These are phyloP conservation scores for Penicillium aurantiogriseum DNA, from an alignment of 2,329 filamentous ascomycete genomes.

Conservation along the genomic window DNA sequence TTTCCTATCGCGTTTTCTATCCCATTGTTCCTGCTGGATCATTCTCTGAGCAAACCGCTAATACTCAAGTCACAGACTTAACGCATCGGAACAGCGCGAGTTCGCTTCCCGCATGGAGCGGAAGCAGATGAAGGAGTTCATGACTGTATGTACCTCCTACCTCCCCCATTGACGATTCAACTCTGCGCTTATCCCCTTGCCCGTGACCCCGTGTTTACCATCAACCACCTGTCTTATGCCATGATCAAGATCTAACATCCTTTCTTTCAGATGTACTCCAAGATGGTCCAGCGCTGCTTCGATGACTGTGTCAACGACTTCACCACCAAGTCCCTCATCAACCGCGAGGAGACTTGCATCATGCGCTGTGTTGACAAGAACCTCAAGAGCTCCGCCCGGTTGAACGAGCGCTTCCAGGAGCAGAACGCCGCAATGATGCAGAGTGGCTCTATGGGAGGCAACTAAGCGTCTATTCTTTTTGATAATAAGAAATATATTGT, in stretches of 20 bases:
- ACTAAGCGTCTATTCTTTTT: slow-evolving; percentile 8
- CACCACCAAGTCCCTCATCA: slow-evolving; percentile 89
- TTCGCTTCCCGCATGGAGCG: slow-evolving; percentile 93
- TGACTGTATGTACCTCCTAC: slow-evolving; percentile 67
- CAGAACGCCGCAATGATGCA: slow-evolving; percentile 68
- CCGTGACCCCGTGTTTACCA: neutral
- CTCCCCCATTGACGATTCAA: neutral
- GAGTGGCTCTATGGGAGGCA: slow-evolving; percentile 51
- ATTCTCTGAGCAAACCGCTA: slow-evolving; percentile 10
- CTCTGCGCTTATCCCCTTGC: neutral
- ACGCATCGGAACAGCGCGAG: slow-evolving; percentile 79
- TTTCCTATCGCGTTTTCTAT: neutral
- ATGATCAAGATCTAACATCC: slow-evolving; percentile 15
- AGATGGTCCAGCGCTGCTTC: slow-evolving; percentile 70
- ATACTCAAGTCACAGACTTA: slow-evolving; percentile 56
- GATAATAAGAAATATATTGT: neutral
- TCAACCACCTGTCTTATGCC: neutral
- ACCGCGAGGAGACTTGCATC: slow-evolving; percentile 86
- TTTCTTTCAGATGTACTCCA: slow-evolving; percentile 61
- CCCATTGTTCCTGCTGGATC: neutral
- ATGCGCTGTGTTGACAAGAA: slow-evolving; percentile 95
- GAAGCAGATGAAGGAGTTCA: slow-evolving; percentile 99
- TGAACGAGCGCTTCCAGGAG: slow-evolving; percentile 86
- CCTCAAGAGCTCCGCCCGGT: slow-evolving; percentile 83
- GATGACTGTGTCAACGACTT: slow-evolving; percentile 97